Percentiles rank a stretch among this genome's conserved stretches.
These are phyloP conservation scores for Mucor irregularis DNA, from an alignment of 371 early-diverging fungal species.

Conservation along the genomic window DNA sequence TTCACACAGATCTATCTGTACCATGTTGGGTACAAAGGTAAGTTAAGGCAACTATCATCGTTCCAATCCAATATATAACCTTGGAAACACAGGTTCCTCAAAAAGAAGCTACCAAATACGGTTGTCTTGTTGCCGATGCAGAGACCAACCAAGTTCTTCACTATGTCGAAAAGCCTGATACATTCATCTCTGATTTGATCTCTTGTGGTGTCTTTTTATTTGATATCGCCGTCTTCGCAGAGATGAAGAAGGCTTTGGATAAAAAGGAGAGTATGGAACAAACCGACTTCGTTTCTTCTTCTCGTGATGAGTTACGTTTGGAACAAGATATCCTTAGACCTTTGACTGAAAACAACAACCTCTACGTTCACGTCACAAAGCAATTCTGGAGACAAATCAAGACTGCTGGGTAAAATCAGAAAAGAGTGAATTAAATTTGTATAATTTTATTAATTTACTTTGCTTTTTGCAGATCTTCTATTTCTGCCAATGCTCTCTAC, in stretches of 20 bases:
- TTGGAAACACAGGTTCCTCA: slow-evolving; percentile 56
- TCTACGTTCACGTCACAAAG: slow-evolving; percentile 77
- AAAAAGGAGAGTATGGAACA: slow-evolving; percentile 47
- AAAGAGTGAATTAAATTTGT: not conserved
- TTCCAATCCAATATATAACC: too few relatives aligned
- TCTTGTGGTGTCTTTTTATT: slow-evolving; percentile 95
- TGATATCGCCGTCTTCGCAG: slow-evolving; percentile 80
- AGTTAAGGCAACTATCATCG: too few relatives aligned
- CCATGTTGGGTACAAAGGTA: slow-evolving; percentile 85
- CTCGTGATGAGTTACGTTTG: slow-evolving; percentile 40
- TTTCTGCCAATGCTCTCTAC: slow-evolving; percentile 90
- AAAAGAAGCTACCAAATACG: slow-evolving; percentile 81
- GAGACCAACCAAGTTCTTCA: slow-evolving; percentile 88
- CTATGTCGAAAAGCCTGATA: slow-evolving; percentile 97
- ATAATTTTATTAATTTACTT: not conserved
- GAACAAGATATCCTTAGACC: slow-evolving; percentile 91
- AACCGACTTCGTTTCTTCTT: slow-evolving; percentile 12
- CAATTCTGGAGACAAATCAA: slow-evolving; percentile 96
- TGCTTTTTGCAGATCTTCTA: slow-evolving; percentile 69
- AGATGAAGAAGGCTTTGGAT: slow-evolving; percentile 79
- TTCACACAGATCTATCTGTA: slow-evolving; percentile 77
- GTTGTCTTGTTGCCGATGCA: slow-evolving; percentile 86
- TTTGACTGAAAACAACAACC: slow-evolving; percentile 77
- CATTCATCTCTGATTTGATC: slow-evolving; percentile 91
- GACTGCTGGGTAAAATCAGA: slow-evolving; percentile 73